These are phyloP conservation scores for Daldinia grandis DNA, from an alignment of 495 filamentous ascomycete species.

Conservation along the genomic window DNA sequence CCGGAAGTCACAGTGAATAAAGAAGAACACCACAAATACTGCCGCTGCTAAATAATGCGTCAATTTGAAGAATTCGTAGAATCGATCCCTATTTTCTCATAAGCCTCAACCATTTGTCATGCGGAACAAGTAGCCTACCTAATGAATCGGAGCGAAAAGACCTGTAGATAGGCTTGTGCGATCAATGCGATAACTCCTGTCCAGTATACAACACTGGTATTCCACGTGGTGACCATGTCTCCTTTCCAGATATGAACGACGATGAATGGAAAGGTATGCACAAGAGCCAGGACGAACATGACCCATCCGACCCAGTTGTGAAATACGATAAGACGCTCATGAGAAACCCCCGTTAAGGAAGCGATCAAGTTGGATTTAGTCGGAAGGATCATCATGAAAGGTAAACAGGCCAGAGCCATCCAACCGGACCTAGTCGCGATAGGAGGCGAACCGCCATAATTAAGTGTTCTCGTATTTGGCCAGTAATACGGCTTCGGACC, in stretches of 20 bases:
- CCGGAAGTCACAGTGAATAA: slow-evolving; percentile 65
- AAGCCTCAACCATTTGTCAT: neutral
- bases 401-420: slow-evolving; percentile 61
- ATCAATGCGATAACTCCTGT: slow-evolving; percentile 65
- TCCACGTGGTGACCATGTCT: slow-evolving; percentile 60
- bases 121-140: slow-evolving; percentile 48
- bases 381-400: slow-evolving; percentile 57
- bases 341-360: slow-evolving; percentile 60
- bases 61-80: slow-evolving; percentile 69
- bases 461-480: slow-evolving; percentile 55
- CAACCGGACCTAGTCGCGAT: slow-evolving; percentile 61
- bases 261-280: slow-evolving; percentile 69
- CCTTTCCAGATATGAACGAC: slow-evolving; percentile 59
- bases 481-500: slow-evolving; percentile 66
- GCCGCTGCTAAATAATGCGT: slow-evolving; percentile 61
- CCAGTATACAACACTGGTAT: slow-evolving; percentile 58
- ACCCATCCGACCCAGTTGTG: slow-evolving; percentile 64
- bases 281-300: slow-evolving; percentile 61
- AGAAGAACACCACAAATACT: slow-evolving; percentile 65
- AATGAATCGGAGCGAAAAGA: slow-evolving; percentile 59
- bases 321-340: slow-evolving; percentile 64
- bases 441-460: slow-evolving; percentile 60
- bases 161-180: slow-evolving; percentile 62
- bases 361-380: slow-evolving; percentile 57
- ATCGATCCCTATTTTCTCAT: slow-evolving; percentile 54